These are phyloP conservation scores for Mortierella sp. DNA, from an alignment of 371 early-diverging fungal genomes.

Conservation along the genomic window DNA sequence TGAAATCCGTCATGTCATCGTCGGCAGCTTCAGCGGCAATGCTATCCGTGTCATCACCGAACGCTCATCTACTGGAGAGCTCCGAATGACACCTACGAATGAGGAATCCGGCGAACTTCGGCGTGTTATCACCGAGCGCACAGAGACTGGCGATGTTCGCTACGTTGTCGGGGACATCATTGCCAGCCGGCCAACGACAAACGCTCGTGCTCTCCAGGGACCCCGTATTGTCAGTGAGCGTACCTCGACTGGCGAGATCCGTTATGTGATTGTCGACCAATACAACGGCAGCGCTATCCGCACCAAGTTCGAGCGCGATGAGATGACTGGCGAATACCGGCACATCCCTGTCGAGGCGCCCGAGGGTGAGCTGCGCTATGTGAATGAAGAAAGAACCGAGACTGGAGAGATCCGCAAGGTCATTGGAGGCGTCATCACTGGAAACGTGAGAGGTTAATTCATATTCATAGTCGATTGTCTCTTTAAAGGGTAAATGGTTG, in stretches of 20 bases:
- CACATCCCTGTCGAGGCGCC: slow-evolving; percentile 32
- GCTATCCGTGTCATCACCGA: slow-evolving; percentile 31
- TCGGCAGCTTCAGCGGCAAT: slow-evolving; percentile 41
- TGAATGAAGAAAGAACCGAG: slow-evolving; percentile 32
- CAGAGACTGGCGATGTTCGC: slow-evolving; percentile 32
- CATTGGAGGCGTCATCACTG: too few species aligned
- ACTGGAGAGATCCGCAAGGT: too few species aligned
- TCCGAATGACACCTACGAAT: slow-evolving; percentile 33
- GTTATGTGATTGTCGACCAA: slow-evolving; percentile 40
- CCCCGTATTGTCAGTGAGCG: slow-evolving; percentile 47
- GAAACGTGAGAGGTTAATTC: too few species aligned
- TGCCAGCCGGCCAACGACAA: too few species aligned
- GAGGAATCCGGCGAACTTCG: slow-evolving; percentile 32
- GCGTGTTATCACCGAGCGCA: slow-evolving; percentile 27
- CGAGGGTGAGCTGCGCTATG: slow-evolving; percentile 33
- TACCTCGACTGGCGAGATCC: slow-evolving; percentile 44
- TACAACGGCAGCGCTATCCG: slow-evolving; percentile 47
- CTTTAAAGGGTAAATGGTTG: too few species aligned
- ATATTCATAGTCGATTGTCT: too few species aligned
- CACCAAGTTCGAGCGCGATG: slow-evolving; percentile 24
- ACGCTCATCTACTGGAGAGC: slow-evolving; percentile 26
- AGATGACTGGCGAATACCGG: slow-evolving; percentile 33
- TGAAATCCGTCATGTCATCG: slow-evolving; percentile 37
- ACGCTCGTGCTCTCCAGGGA: too few species aligned
- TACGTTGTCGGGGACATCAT: slow-evolving; percentile 33